These are phyloP conservation scores for Serendipita sp. DNA, from an alignment of 768 basidiomycete species.

Conservation along the genomic window DNA sequence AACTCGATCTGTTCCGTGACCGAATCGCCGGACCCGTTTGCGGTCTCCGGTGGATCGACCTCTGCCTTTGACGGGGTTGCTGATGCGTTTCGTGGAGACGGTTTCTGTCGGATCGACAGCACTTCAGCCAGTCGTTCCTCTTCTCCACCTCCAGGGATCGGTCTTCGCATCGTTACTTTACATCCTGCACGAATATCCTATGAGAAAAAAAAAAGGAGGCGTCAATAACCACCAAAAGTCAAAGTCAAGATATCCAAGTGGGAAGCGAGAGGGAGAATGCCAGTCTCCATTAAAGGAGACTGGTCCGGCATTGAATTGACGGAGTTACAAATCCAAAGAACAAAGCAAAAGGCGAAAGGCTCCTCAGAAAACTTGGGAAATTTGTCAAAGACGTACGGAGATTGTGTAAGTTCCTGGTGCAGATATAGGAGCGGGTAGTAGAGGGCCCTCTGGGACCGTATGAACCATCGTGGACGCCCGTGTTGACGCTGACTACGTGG, in stretches of 20 bases:
- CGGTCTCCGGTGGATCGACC: constrained; percentile 20
- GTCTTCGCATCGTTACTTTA: constrained; percentile 83
- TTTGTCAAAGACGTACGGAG: constrained; percentile 33
- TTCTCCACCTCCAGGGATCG: constrained; percentile 48
- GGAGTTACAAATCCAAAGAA: constrained; percentile 1
- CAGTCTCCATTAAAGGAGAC: background rate
- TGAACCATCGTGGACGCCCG: constrained; percentile 3
- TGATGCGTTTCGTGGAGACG: constrained; percentile 36
- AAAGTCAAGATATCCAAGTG: background rate
- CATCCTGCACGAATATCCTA: constrained; percentile 85
- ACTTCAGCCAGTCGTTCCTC: constrained; percentile 95
- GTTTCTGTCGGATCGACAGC: constrained; percentile 82
- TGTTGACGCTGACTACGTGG: background rate
- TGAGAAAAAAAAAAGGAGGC: too few relatives aligned
- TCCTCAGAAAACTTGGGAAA: constrained; percentile 9
- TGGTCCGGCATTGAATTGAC: background rate
- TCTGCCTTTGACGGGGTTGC: constrained; percentile 24
- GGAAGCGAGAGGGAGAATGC: background rate
- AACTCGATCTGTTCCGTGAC: constrained; percentile 76
- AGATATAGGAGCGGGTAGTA: constrained; percentile 44
- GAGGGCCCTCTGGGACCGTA: constrained; percentile 17
- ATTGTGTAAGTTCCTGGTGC: constrained; percentile 62
- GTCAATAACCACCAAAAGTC: background rate
- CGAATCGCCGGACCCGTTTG: constrained; percentile 31
- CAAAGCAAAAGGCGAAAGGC: constrained; percentile 3